Percentiles rank a stretch among this genome's conserved stretches.
These are phyloP conservation scores for Lolium multiflorum DNA, from an alignment of 176 grass and related monocot species.

Conservation along the genomic window DNA sequence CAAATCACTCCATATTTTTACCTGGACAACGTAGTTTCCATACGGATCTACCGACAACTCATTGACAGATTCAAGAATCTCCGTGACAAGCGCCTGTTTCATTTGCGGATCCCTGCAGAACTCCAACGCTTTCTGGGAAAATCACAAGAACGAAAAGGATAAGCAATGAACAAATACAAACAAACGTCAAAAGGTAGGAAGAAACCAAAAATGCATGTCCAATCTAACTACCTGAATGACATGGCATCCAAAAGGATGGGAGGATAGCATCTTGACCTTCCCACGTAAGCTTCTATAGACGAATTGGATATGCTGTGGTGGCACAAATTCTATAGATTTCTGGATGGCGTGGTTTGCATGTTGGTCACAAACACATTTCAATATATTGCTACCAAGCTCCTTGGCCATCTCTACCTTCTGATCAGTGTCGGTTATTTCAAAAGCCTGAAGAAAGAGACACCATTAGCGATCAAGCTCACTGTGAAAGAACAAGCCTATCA, in stretches of 20 bases:
- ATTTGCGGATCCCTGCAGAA: constrained; percentile 43
- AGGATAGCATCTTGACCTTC: constrained; percentile 41
- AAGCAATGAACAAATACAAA: neutral
- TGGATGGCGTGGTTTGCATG: constrained; percentile 62
- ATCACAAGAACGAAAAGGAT: too few relatives aligned
- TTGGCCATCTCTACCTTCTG: constrained; percentile 52
- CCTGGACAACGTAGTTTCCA: constrained; percentile 72
- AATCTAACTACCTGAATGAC: constrained; percentile 61
- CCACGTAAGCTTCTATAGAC: constrained; percentile 45
- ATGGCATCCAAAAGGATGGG: constrained; percentile 53
- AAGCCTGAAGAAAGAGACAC: constrained; percentile 29
- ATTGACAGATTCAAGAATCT: constrained; percentile 42
- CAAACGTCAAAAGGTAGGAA: neutral
- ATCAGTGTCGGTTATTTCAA: constrained; percentile 55
- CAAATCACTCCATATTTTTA: neutral
- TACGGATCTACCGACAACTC: constrained; percentile 44
- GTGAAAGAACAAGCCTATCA: neutral
- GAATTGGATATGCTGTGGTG: constrained; percentile 42
- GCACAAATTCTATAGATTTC: constrained; percentile 66
- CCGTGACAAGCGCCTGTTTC: constrained; percentile 16
- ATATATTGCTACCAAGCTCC: constrained; percentile 50
- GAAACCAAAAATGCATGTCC: neutral
- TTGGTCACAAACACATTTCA: constrained; percentile 56
- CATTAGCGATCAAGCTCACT: neutral
- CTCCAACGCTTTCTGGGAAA: constrained; percentile 52